Evolutionary conservation across 2,329 filamentous ascomycete species (phyloP).

Genomic region (Arthrobotrys iridis): DNA sequence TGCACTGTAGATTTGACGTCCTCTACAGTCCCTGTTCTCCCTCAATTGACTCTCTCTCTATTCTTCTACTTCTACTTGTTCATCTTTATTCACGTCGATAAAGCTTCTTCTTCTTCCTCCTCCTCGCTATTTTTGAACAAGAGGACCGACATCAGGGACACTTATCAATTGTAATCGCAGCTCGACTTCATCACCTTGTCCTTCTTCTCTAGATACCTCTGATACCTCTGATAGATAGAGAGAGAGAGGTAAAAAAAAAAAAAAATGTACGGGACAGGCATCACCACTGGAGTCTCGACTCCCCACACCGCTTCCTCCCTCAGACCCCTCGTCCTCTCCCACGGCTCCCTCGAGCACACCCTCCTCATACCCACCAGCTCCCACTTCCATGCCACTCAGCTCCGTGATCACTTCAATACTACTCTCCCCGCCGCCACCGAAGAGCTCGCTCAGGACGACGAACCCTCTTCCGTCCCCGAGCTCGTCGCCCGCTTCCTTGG

Average conservation of each 20-base stretch:
- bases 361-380: slow-evolving; percentile 94
- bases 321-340: slow-evolving; percentile 86
- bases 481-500: slow-evolving; percentile 93
- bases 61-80: slow-evolving; percentile 61
- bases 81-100: too few species aligned
- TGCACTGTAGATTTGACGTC: background rate
- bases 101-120: slow-evolving; percentile 21
- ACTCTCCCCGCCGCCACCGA: slow-evolving; percentile 91
- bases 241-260: slow-evolving; percentile 60
- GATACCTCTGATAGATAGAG: background rate
- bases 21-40: background rate
- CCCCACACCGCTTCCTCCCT: slow-evolving; percentile 92
- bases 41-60: slow-evolving; percentile 30
- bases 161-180: background rate
- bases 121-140: background rate
- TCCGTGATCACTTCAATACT: slow-evolving; percentile 88
- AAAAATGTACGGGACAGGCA: slow-evolving; percentile 85
- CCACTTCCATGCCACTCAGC: slow-evolving; percentile 93
- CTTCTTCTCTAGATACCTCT: background rate
- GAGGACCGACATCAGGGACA: background rate
- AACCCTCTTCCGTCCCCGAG: slow-evolving; percentile 94
- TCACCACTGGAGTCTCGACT: slow-evolving; percentile 93
- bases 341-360: slow-evolving; percentile 94
- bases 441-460: slow-evolving; percentile 96
- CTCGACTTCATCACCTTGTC: background rate